Base-by-base conservation (phyloP, 768 basidiomycete genomes). In the Tephrocybe sp. region DNA sequence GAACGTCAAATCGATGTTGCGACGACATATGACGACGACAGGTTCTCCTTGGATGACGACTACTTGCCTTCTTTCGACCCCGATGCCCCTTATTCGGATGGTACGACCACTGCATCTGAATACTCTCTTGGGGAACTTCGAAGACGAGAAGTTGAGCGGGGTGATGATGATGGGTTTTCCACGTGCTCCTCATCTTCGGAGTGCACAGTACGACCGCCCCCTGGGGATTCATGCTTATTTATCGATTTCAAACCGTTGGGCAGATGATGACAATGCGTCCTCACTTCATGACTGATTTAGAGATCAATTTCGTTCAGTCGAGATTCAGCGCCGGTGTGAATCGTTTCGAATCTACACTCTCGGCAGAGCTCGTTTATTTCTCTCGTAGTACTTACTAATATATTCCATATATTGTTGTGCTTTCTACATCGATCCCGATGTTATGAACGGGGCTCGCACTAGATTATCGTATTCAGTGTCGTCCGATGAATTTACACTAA, bases 91-190 rank as follows among this genome's bases (percentile, higher is more conserved):
- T 22, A 22, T 8, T 39, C 47, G 2, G 47, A 47, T 32, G 37
- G 47, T 22, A 47, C 47, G 3, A 38, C 37, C 6, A 24, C 36
- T 3, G 47, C 47, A 8, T 47, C 47, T 4, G 47, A 47, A 38
- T 30, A 37, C 27, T 47, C 47, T 16, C 47, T 47, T 40, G 37
- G 19, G 26, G 27, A 31, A 22, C 37, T 47, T 26, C 36, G 47
- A 37, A 47, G 47, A 31, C 27, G 47, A 24, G 47, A 47, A 28
- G 37, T 47, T 9, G n/a, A 30, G 12, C 36, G 37, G 2, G n/a
- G n/a, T 40, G 47, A 47, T 19, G 35, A 26, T 9, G 37, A 18
- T n/a, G n/a, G n/a, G n/a, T 47, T 37, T 11, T 39, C 28, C 19
- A 16, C 47, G 11, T 15, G n/a, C n/a, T n/a, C n/a, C n/a, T n/a